Conservation (phyloP, 2,329 filamentous ascomycete species). For the Aspergillaceae sp. region DNA sequence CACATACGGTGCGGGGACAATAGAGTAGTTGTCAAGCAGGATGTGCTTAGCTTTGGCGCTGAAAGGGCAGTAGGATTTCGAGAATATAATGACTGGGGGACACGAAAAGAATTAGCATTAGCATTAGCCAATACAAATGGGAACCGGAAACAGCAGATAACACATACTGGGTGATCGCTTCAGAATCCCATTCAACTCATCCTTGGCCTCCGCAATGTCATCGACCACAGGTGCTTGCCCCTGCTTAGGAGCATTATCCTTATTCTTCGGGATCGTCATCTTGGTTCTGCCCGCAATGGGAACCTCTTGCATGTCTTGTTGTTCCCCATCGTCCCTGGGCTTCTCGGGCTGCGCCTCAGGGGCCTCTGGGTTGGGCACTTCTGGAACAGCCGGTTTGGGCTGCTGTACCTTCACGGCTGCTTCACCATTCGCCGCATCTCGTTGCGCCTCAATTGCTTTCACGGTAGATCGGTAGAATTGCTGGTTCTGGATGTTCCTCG, state of each 20-base stretch:
- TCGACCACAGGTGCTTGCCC: slow-evolving; percentile 41
- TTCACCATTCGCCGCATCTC: slow-evolving; percentile 46
- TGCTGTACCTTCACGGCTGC: slow-evolving; percentile 58
- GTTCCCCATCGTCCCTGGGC: slow-evolving; percentile 19
- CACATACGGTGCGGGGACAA: slow-evolving; percentile 72
- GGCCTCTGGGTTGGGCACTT: slow-evolving; percentile 21
- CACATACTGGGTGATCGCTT: slow-evolving; percentile 71
- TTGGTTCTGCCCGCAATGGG: slow-evolving; percentile 48
- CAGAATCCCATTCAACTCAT: slow-evolving; percentile 67
- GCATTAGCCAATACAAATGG: background rate
- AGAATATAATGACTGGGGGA: slow-evolving; percentile 78
- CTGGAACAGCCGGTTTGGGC: slow-evolving; percentile 58
- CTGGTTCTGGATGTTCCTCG: slow-evolving; percentile 32
- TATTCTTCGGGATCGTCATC: slow-evolving; percentile 35
- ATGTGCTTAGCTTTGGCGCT: slow-evolving; percentile 79
- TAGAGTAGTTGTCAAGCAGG: slow-evolving; percentile 73
- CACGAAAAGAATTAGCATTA: slow-evolving; percentile 2
- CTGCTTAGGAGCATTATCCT: slow-evolving; percentile 18
- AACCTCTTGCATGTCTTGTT: slow-evolving; percentile 34
- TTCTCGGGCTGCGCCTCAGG: slow-evolving; percentile 31
- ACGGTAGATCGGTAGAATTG: slow-evolving; percentile 50
- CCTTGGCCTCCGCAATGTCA: slow-evolving; percentile 45
- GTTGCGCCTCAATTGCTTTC: slow-evolving; percentile 44
- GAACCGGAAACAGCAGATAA: slow-evolving; percentile 8
- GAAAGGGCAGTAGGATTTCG: slow-evolving; percentile 83